Conservation (phyloP, 129 eudicot species). For the Artemisia tridentata region DNA sequence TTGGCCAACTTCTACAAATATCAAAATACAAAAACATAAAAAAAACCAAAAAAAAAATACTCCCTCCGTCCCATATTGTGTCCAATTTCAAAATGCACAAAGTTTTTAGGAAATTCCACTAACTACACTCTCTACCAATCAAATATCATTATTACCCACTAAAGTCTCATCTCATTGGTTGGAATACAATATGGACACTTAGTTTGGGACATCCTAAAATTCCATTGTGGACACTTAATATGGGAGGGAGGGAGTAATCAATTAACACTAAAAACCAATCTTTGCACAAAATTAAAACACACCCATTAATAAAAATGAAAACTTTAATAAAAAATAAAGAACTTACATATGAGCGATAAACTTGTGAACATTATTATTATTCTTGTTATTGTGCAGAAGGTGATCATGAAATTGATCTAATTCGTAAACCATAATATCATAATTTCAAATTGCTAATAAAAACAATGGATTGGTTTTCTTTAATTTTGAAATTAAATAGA, state of each 20-base stretch:
- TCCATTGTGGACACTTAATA: too few species aligned
- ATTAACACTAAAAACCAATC: background rate
- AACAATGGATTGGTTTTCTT: slow-evolving; percentile 1
- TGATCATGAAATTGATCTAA: slow-evolving; percentile 31
- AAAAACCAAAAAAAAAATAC: background rate
- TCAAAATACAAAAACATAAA: background rate
- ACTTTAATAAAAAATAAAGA: background rate
- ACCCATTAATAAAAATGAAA: slow-evolving; percentile 1
- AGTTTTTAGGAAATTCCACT: too few species aligned
- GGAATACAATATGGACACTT: too few species aligned
- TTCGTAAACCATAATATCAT: slow-evolving; percentile 42
- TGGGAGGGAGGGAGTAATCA: too few species aligned
- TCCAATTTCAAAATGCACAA: too few species aligned
- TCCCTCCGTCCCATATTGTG: too few species aligned
- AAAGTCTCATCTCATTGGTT: too few species aligned
- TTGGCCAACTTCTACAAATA: too few species aligned
- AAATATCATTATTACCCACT: too few species aligned
- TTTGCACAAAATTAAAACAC: background rate
- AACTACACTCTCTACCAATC: too few species aligned
- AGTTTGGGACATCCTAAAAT: too few species aligned
- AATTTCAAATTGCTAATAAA: slow-evolving; percentile 29
- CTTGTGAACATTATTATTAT: slow-evolving; percentile 34
- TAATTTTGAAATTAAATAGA: background rate
- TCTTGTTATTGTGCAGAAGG: slow-evolving; percentile 14
- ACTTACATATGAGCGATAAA: slow-evolving; percentile 38